Evolutionary conservation across 1,284 basidiomycete species (phyloP).

Genomic region (Naganishia cerealis): DNA sequence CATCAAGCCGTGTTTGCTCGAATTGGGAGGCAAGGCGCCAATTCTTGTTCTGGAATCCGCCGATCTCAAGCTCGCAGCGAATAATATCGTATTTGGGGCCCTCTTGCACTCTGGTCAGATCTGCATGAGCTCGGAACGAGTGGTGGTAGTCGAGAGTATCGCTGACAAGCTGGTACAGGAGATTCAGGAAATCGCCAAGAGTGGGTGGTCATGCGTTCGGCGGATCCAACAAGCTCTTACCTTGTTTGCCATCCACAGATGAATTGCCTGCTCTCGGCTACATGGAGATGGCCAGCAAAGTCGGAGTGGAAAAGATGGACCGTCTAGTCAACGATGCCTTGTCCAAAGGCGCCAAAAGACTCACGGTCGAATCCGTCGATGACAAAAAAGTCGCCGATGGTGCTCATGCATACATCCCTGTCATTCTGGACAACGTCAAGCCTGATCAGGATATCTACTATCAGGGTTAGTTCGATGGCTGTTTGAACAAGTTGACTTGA

Average conservation of each 20-base stretch:
- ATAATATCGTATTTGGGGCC: constrained; percentile 60
- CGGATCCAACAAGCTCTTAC: background rate
- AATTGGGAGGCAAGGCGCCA: constrained; percentile 57
- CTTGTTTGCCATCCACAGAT: background rate
- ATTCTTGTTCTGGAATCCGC: constrained; percentile 63
- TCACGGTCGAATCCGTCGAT: constrained; percentile 26
- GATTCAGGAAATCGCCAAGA: constrained; percentile 27
- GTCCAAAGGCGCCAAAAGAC: constrained; percentile 20
- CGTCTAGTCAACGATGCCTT: constrained; percentile 41
- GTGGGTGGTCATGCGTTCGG: constrained; percentile 3
- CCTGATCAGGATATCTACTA: constrained; percentile 28
- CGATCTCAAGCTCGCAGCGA: constrained; percentile 62
- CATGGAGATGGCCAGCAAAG: constrained; percentile 40
- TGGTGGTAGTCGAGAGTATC: constrained; percentile 56
- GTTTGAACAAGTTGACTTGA: background rate
- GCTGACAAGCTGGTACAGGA: constrained; percentile 28
- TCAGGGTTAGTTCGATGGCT: constrained; percentile 5
- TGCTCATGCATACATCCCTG: constrained; percentile 34
- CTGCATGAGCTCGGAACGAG: constrained; percentile 70
- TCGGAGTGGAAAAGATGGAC: constrained; percentile 37
- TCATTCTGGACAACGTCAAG: constrained; percentile 38
- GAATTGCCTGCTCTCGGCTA: constrained; percentile 26
- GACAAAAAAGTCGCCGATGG: constrained; percentile 23
- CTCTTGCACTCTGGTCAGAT: constrained; percentile 67
- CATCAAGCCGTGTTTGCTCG: constrained; percentile 55